Conservation (phyloP, 768 basidiomycete species). For the Pulveroboletus sp. region DNA sequence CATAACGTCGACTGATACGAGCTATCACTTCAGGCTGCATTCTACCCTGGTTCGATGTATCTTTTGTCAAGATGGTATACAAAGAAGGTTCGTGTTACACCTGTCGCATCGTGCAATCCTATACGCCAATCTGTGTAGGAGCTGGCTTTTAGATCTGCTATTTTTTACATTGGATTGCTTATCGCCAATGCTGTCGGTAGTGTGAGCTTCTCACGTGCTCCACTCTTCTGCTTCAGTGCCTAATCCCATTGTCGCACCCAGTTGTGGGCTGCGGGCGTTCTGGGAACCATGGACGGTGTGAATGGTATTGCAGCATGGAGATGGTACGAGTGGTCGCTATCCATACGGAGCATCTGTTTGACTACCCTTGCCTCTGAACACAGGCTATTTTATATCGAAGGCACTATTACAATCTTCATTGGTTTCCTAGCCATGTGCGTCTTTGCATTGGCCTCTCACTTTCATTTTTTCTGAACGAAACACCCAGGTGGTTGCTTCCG, state of each 20-base stretch:
- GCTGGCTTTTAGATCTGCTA: slow-evolving; percentile 59
- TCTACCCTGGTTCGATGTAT: slow-evolving; percentile 56
- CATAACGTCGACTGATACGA: neutral
- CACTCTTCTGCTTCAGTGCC: neutral
- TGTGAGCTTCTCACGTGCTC: slow-evolving; percentile 33
- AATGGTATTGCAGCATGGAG: slow-evolving; percentile 69
- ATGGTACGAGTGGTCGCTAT: slow-evolving; percentile 40
- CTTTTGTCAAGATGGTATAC: slow-evolving; percentile 29
- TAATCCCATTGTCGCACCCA: slow-evolving; percentile 19
- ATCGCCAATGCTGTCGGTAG: slow-evolving; percentile 67
- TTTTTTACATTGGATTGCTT: slow-evolving; percentile 57
- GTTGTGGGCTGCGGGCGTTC: slow-evolving; percentile 73
- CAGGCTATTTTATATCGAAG: slow-evolving; percentile 76
- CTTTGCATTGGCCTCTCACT: too few species aligned
- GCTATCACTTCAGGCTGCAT: slow-evolving; percentile 42
- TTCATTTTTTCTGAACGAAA: neutral
- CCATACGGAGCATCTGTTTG: neutral
- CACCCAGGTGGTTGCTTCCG: slow-evolving; percentile 51
- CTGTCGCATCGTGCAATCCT: neutral
- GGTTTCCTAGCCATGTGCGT: slow-evolving; percentile 53
- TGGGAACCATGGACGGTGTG: slow-evolving; percentile 64
- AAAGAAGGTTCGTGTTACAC: slow-evolving; percentile 9
- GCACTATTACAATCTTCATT: slow-evolving; percentile 58
- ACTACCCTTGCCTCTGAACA: neutral
- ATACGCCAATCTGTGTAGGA: slow-evolving; percentile 41